Evolutionary conservation across 768 basidiomycete species (phyloP).

Genomic region (Tylopilus plumbeoviolaceoides): DNA sequence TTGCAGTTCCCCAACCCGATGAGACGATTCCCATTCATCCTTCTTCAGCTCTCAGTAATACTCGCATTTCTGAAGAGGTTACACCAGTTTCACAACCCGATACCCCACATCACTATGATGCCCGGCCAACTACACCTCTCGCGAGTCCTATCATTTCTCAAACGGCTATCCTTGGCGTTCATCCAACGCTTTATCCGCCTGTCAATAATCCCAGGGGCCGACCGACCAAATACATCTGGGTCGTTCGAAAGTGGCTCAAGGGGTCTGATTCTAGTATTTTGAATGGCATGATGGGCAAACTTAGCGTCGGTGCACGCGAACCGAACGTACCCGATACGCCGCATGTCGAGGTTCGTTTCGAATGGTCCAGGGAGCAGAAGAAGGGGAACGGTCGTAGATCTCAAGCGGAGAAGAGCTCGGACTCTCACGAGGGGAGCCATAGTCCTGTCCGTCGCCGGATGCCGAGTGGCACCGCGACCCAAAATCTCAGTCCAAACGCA

Average conservation of each 20-base stretch:
- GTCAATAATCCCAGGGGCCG: constrained; percentile 34
- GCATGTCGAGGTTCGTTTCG: constrained; percentile 69
- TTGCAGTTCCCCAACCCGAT: constrained; percentile 27
- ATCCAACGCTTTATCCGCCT: constrained; percentile 58
- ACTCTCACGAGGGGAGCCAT: constrained; percentile 1
- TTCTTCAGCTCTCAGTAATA: constrained; percentile 8
- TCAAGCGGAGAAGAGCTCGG: constrained; percentile 15
- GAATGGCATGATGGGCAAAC: constrained; percentile 41
- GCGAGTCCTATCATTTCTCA: constrained; percentile 28
- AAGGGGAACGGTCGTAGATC: constrained; percentile 20
- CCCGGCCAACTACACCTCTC: constrained; percentile 8
- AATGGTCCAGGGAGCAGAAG: constrained; percentile 57
- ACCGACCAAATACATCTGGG: constrained; percentile 64
- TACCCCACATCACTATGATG: constrained; percentile 11
- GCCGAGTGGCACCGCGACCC: constrained; percentile 2
- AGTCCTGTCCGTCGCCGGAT: constrained; percentile 16
- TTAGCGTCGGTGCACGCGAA: constrained; percentile 29
- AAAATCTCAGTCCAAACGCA: constrained; percentile 8
- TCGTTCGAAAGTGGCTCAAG: constrained; percentile 74
- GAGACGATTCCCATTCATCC: constrained; percentile 16
- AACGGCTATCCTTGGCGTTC: constrained; percentile 60
- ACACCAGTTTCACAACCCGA: constrained; percentile 7
- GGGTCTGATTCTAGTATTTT: constrained; percentile 43
- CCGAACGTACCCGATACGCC: constrained; percentile 19
- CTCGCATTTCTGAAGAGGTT: constrained; percentile 19